A percentile compares a stretch with the other conserved stretches of the same genome.
Conservation (phyloP, 2,329 filamentous ascomycete species). For the Paracorniculantispora psalliotae region DNA sequence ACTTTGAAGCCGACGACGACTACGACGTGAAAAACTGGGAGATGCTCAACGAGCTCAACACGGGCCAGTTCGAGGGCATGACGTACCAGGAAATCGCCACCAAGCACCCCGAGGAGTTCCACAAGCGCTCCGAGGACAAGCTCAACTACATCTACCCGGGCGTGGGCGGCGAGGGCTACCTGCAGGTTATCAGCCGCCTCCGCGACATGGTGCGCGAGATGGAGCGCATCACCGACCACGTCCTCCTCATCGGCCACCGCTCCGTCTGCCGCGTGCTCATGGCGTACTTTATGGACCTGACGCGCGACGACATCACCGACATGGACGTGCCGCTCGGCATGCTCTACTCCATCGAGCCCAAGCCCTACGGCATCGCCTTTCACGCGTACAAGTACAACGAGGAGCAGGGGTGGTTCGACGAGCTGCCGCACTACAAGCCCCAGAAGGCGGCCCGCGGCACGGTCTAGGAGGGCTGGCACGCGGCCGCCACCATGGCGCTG, state of each 20-base stretch:
- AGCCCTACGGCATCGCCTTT: constrained; percentile 96
- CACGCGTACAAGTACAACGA: constrained; percentile 91
- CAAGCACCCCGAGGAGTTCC: constrained; percentile 77
- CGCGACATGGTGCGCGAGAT: constrained; percentile 95
- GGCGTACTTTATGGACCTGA: constrained; percentile 93
- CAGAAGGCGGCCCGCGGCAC: constrained; percentile 40
- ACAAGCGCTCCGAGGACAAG: constrained; percentile 76
- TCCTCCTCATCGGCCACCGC: constrained; percentile 86
- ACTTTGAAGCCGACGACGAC: constrained; percentile 86
- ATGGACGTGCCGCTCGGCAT: constrained; percentile 91
- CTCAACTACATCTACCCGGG: constrained; percentile 95
- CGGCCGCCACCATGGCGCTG: not conserved
- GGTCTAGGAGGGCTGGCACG: constrained; percentile 9
- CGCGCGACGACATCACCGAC: constrained; percentile 85
- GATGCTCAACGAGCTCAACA: constrained; percentile 95
- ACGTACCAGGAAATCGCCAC: constrained; percentile 86
- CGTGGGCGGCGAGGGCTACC: constrained; percentile 90
- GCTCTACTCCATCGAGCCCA: constrained; percentile 91
- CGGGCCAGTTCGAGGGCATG: constrained; percentile 88
- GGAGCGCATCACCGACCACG: constrained; percentile 94
- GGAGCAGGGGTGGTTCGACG: constrained; percentile 71
- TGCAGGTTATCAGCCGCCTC: constrained; percentile 93
- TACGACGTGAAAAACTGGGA: constrained; percentile 97
- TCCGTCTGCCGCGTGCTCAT: constrained; percentile 88
- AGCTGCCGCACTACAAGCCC: constrained; percentile 78